Evolutionary conservation across 2,329 filamentous ascomycete species (phyloP), one percentile per base, ranked within the genome.

Genomic region (Ophiostoma ips): DNA sequence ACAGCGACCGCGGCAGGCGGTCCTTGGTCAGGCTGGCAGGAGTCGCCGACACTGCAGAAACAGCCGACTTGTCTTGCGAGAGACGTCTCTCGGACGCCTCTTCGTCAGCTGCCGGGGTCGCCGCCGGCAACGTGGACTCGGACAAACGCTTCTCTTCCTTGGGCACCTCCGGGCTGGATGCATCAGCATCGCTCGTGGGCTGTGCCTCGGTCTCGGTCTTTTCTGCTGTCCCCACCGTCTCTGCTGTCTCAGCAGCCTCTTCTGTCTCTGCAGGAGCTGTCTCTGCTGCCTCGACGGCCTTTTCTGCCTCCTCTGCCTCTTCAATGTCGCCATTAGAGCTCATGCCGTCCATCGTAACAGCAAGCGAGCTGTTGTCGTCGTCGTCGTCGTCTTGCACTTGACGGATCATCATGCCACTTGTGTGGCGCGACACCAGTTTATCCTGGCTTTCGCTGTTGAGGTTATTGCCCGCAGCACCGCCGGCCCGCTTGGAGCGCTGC

Each of bases 1-100:
- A 92, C 33, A 88, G 65, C 12, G 79, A 77, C n/a, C 72, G 68
- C 0, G 86, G 85, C 10, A 94, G 72, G 11, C 72, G 72, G 3
- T 79, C 77, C 55, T 72, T 74, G 5, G 74, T 79, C 52, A 84
- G 63, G 44, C 66, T 75, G 15, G 64, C 64, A 8, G 67, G 63
- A 5, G 30, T 21, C 13, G 67, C 65, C 2, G 74, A 73, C 2
- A 64, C 64, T 1, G 58, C 60, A 1, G 70, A 74, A 16, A 60
- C 63, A 2, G 71, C 49, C 10, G 57, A 51, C 13, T 61, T 60
- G 48, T 60, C 59, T 12, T 54, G 16, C 15, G 18, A 31, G 1
- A 33, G 21, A 11, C 49, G 34, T 52, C 57, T 36, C 30, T 49
- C 43, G 18, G 33, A 18, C 12, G 30, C 19, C 10, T 50, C 48